Evolutionary conservation across 1,284 basidiomycete genomes (phyloP), one percentile per base, ranked within the genome.

Genomic region (Rhodotorula sp.): DNA sequence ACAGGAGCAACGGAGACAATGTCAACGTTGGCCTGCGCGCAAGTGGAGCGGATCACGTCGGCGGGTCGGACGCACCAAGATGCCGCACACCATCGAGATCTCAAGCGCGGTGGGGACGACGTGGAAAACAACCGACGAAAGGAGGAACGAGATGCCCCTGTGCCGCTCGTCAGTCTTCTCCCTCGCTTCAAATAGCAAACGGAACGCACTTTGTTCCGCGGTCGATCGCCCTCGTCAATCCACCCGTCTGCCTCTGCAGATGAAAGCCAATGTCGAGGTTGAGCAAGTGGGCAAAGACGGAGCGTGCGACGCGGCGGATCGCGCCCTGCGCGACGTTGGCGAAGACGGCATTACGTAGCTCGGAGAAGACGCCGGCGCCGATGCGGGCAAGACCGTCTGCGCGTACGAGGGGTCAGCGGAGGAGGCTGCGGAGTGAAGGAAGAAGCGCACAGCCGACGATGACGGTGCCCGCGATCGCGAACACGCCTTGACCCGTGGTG

Each of bases 21-120:
- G 39, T 29, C 21, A 44, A 1, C 21, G 39, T 41, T 17, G 39
- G 17, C 39, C 39, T 8, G 17, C 17, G 39, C 39, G 39, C 17
- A n/a, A n/a, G n/a, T n/a, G n/a, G n/a, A n/a, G 10, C 39, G 53
- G 56, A 59, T 39, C 46, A 21, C 3, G 39, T 13, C 7, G 8
- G 17, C 7, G 2, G 34, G 46, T 9, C 27, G 50, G 7, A 83
- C 87, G 61, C 76, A 92, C 92, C 83, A 99, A 83, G 73, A 99
- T 99, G 67, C 94, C 96, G 83, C 95, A 99, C 54, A 99, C 96
- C 85, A 99, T 89, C 10, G 90, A 88, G 77, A 99, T 98, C 81
- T 99, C 96, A 59, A 99, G 83, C 0, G 95, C 96, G 0, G 97
- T 99, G 0, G 96, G 96, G 0, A 92, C 90, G 66, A 99, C 93